Evolutionary conservation across 2,329 filamentous ascomycete genomes (phyloP).

Genomic region (Diaporthe capsici): DNA sequence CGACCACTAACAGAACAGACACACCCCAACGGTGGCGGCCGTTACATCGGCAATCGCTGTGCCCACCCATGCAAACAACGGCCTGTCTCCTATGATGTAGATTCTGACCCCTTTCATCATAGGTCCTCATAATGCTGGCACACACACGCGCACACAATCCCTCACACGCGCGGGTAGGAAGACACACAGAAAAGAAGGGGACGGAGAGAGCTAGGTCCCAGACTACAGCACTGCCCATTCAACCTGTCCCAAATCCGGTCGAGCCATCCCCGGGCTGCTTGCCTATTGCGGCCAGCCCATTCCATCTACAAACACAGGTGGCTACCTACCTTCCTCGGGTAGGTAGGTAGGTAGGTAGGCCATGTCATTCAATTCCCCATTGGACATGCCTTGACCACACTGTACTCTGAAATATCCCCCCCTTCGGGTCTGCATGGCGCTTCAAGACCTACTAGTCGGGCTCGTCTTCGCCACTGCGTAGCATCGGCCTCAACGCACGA

Average conservation of each 20-base stretch:
- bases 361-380: background rate
- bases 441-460: background rate
- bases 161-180: background rate
- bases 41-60: conserved; percentile 10
- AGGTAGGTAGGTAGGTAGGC: background rate
- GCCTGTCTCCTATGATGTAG: background rate
- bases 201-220: background rate
- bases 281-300: conserved; percentile 15
- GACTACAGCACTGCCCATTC: background rate
- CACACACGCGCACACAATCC: background rate
- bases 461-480: conserved; percentile 22
- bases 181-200: background rate
- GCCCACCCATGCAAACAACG: background rate
- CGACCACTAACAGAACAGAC: background rate
- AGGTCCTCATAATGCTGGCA: background rate
- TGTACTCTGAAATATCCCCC: background rate
- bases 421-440: background rate
- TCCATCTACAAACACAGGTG: background rate
- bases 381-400: conserved; percentile 6
- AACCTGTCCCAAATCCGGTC: conserved; percentile 17
- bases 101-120: background rate
- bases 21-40: conserved; percentile 10
- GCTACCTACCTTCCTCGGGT: no score
- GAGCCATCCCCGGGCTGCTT: conserved; percentile 29
- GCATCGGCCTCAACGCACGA: conserved; percentile 4